Evolutionary conservation across 1,284 basidiomycete genomes (phyloP), one percentile per base, ranked within the genome.

Genomic region (Cystobasidiaceae sp.): DNA sequence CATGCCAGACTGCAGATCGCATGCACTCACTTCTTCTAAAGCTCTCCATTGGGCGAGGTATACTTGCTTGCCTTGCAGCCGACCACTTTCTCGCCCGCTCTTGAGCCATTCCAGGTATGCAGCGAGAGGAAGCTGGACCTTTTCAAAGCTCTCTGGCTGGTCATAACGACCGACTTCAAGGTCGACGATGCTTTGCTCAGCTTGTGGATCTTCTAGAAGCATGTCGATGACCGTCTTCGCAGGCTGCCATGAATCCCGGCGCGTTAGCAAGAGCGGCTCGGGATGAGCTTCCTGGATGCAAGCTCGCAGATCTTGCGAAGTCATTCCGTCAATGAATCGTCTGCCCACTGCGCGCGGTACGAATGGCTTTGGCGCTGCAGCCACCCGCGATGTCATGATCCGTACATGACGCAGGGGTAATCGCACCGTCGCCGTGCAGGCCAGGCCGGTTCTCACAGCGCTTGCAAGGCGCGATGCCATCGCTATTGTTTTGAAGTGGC

Each of bases 1-100:
- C n/a, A n/a, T n/a, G n/a, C n/a, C n/a, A n/a, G n/a, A n/a, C n/a
- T n/a, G n/a, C n/a, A n/a, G n/a, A n/a, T n/a, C n/a, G n/a, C n/a
- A n/a, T n/a, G n/a, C n/a, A n/a, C 51, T 33, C 41, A 64, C 61
- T 43, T 64, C 61, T 23, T 64, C 61, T 25, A 64, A 27, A 13
- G 51, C 61, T 15, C 61, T 32, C 61, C 61, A 64, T 64, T 64
- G 61, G n/a, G 61, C 61, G 15, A 64, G 61, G 34, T 64, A 64
- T 6, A 64, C 61, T 23, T 45, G 51, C 34, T 56, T 64, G 27
- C 61, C 61, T 5, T 56, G 46, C 61, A 64, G 55, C 44, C 27
- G 15, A 30, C 61, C 61, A 15, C 32, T 27, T 23, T 64, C 61
- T 21, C 30, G n/a, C 9, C 65, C 65, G 6, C 39, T 49, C 13